Evolutionary conservation across 2,329 filamentous ascomycete genomes (phyloP).

Genomic region (Cercospora zeae-maydis): DNA sequence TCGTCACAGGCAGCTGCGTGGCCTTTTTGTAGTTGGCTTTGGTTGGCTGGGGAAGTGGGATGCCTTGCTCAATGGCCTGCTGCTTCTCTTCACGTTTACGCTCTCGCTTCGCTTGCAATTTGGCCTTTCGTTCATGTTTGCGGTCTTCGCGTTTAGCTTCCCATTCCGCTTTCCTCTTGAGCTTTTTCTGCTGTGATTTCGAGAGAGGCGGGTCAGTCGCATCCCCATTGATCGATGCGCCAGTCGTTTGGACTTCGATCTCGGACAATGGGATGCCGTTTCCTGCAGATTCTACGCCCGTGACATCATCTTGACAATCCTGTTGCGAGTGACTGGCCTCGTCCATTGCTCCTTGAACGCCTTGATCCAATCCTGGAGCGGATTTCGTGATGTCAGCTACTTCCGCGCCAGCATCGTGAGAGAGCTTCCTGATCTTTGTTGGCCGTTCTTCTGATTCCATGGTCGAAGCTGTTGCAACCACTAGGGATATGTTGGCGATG

Average conservation of each 20-base stretch:
- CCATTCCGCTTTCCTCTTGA: constrained; percentile 69
- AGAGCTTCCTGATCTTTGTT: constrained; percentile 53
- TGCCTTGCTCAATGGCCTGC: constrained; percentile 22
- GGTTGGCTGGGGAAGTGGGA: constrained; percentile 3
- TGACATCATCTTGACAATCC: neutral
- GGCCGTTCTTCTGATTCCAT: constrained; percentile 58
- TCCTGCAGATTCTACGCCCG: neutral
- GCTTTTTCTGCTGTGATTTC: constrained; percentile 82
- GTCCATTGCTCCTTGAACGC: neutral
- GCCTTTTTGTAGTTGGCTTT: constrained; percentile 11
- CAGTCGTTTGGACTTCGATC: neutral
- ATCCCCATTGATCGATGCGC: neutral
- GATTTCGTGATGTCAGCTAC: neutral
- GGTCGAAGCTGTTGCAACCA: constrained; percentile 9
- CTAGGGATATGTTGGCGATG: neutral
- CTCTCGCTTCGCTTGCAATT: constrained; percentile 52
- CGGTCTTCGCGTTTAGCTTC: constrained; percentile 63
- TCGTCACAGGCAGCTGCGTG: constrained; percentile 62
- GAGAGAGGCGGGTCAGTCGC: constrained; percentile 54
- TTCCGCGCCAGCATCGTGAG: neutral
- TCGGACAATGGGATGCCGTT: constrained; percentile 2
- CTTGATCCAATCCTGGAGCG: neutral
- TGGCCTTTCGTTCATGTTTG: constrained; percentile 57
- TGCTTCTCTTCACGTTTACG: constrained; percentile 41
- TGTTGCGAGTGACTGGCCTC: neutral